These are phyloP conservation scores for Starmerella cellae DNA, from an alignment of 805 yeast genomes.

Conservation along the genomic window DNA sequence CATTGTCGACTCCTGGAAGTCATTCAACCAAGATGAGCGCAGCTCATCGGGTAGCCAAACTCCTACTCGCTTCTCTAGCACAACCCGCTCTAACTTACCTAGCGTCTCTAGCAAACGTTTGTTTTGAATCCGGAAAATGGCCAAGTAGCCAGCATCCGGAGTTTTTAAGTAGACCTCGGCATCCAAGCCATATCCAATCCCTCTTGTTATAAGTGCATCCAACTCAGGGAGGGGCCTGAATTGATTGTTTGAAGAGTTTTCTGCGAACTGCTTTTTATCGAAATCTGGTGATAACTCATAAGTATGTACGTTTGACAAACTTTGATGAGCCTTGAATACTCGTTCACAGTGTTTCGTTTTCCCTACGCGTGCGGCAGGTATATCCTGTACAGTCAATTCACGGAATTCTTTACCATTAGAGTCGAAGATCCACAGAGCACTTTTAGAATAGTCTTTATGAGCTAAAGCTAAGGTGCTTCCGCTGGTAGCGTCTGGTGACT, in stretches of 20 bases:
- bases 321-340: not conserved
- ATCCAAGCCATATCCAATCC: slow-evolving; percentile 14
- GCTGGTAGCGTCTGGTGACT: slow-evolving; percentile 3
- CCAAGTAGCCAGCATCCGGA: slow-evolving; percentile 15
- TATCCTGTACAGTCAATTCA: slow-evolving; percentile 5
- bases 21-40: slow-evolving; percentile 5
- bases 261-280: slow-evolving; percentile 4
- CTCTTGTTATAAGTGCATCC: slow-evolving; percentile 7
- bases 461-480: slow-evolving; percentile 7
- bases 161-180: slow-evolving; percentile 18
- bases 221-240: slow-evolving; percentile 17
- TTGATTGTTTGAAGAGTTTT: slow-evolving; percentile 3
- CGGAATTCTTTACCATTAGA: slow-evolving; percentile 13
- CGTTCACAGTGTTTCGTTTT: slow-evolving; percentile 4
- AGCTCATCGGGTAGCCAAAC: slow-evolving; percentile 15
- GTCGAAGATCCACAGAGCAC: slow-evolving; percentile 14
- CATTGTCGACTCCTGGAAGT: slow-evolving; percentile 7
- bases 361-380: not conserved
- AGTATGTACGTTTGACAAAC: not conserved
- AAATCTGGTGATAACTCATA: slow-evolving; percentile 7
- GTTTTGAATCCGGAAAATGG: slow-evolving; percentile 17
- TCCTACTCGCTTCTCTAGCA: slow-evolving; percentile 12
- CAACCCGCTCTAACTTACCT: slow-evolving; percentile 2
- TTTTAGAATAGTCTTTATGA: slow-evolving; percentile 2
- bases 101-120: slow-evolving; percentile 10